Evolutionary conservation across 2,329 filamentous ascomycete species (phyloP).

Genomic region (Beauveria australis): DNA sequence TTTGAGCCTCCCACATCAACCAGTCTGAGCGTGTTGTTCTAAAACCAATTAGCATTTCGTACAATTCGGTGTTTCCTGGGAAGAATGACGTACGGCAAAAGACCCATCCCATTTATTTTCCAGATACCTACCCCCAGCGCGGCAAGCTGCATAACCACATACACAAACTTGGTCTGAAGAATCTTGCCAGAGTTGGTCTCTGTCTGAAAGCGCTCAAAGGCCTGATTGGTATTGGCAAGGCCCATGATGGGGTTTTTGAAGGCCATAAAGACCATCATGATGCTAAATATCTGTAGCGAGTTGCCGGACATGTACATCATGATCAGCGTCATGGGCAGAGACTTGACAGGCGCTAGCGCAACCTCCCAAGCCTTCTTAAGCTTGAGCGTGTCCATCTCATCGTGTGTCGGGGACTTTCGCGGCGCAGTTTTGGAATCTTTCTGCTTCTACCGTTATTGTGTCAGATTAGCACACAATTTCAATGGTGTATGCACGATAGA

Average conservation of each 20-base stretch:
- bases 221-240: conserved; percentile 70
- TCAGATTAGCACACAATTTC: conserved; percentile 6
- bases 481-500: not conserved
- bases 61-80: conserved; percentile 12
- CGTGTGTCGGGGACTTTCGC: conserved; percentile 62
- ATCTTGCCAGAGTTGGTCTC: conserved; percentile 66
- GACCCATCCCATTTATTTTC: conserved; percentile 95
- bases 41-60: conserved; percentile 3
- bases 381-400: conserved; percentile 92
- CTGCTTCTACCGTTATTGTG: conserved; percentile 33
- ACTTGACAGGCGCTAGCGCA: conserved; percentile 85
- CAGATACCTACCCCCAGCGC: conserved; percentile 81
- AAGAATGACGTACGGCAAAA: conserved; percentile 64
- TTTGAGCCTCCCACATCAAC: conserved; percentile 86
- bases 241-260: conserved; percentile 95
- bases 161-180: conserved; percentile 77
- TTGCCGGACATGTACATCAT: conserved; percentile 99
- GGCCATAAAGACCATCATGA: conserved; percentile 99
- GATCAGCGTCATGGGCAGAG: conserved; percentile 93
- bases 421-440: conserved; percentile 41
- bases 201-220: conserved; percentile 87
- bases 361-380: conserved; percentile 99
- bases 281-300: conserved; percentile 95
- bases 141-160: conserved; percentile 77
- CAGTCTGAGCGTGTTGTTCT: conserved; percentile 95